phyloP scores from a whole-genome alignment of 73 alveolate species.

The Tetrahymena elliotti region DNA sequence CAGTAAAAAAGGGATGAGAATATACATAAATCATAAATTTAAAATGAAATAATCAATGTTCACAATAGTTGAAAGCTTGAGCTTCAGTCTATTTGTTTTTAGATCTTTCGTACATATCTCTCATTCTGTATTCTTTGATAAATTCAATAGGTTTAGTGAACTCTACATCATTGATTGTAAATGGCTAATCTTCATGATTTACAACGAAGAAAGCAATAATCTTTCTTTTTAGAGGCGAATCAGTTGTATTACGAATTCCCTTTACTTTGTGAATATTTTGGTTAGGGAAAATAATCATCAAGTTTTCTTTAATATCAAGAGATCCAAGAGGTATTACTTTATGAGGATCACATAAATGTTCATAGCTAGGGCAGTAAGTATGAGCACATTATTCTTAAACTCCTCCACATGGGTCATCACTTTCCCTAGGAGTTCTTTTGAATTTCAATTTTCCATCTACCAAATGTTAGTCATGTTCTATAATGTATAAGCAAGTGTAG shows the following conservation, averaged over 20 bases:
- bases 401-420: background rate
- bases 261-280: background rate
- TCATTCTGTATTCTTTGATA: background rate
- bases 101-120: background rate
- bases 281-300: background rate
- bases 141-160: background rate
- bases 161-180: background rate
- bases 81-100: background rate
- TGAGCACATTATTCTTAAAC: background rate
- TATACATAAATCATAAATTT: no score
- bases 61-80: background rate
- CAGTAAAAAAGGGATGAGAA: no score
- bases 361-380: background rate
- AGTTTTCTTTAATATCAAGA: background rate
- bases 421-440: background rate
- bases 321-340: background rate
- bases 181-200: background rate
- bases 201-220: background rate
- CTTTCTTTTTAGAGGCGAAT: background rate
- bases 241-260: background rate
- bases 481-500: background rate
- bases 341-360: background rate
- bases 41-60: background rate
- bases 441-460: background rate
- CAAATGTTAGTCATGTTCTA: background rate